Evolutionary conservation across 768 basidiomycete species (phyloP).

Genomic region (Baorangia bicolor): DNA sequence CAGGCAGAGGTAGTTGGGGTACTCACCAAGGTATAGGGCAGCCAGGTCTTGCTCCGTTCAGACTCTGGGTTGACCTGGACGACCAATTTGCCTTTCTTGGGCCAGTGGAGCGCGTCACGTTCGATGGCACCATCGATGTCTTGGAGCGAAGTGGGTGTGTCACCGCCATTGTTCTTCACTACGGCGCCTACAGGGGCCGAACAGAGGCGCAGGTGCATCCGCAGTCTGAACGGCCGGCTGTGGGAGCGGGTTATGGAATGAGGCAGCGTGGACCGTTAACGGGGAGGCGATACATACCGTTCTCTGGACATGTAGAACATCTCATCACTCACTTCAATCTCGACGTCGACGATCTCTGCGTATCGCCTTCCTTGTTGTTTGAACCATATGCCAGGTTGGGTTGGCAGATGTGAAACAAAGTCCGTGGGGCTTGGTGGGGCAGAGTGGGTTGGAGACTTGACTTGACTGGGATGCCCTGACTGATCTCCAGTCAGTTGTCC

Average conservation of each 20-base stretch:
- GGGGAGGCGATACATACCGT: conserved; percentile 11
- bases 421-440: background rate
- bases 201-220: conserved; percentile 21
- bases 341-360: conserved; percentile 25
- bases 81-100: conserved; percentile 43
- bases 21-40: conserved; percentile 46
- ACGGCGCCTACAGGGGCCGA: conserved; percentile 12
- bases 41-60: conserved; percentile 36
- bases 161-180: background rate
- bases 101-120: conserved; percentile 39
- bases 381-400: conserved; percentile 29
- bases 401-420: conserved; percentile 15
- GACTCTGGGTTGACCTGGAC: conserved; percentile 44
- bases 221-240: conserved; percentile 13
- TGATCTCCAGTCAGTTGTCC: background rate
- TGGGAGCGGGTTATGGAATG: background rate
- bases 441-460: background rate
- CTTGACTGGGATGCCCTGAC: background rate
- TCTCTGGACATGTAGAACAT: conserved; percentile 21
- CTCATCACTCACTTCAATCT: conserved; percentile 19
- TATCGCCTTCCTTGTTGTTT: conserved; percentile 16
- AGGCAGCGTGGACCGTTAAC: background rate
- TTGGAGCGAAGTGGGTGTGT: background rate
- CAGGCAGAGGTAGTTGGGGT: background rate
- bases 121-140: conserved; percentile 9